Evolutionary conservation across 1,284 basidiomycete genomes (phyloP), one percentile per base, ranked within the genome.

Genomic region (Rhodotorula sp.): DNA sequence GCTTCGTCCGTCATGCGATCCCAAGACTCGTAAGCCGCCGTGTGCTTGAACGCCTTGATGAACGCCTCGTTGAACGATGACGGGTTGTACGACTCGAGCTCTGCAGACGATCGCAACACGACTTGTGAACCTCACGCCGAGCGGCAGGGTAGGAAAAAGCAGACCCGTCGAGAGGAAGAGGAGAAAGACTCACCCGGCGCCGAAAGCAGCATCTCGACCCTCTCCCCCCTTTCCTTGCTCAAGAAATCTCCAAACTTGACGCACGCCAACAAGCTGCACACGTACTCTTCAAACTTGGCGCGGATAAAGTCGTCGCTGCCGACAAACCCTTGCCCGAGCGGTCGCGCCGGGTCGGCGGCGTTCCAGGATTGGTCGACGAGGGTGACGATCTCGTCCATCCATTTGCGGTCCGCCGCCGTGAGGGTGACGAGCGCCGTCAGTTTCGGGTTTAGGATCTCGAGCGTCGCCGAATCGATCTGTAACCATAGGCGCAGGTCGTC

Each of bases 281-380:
- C 86, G 77, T 94, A 94, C 78, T 93, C 91, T 77, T 84, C 83
- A 67, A 84, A 83, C 62, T 95, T 93, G 53, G 86, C 85, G 66
- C 94, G 84, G 49, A 97, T 81, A 79, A 95, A 95, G 80, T 97
- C 95, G 78, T 96, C 93, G 74, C 91, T 93, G 18, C 94, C 94
- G 80, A 89, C 89, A 82, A 95, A 96, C 86, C 87, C 87, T 84
- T 92, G 87, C 46, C 83, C 85, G 37, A 82, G 76, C 0, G 85
- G 83, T 67, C 83, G 83, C 10, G 82, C 82, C 2, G 88, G 85
- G 74, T 89, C 87, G 44, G 74, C 83, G 5, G 87, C 85, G 67
- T 86, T 85, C 88, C 89, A 95, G 4, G 86, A 85, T 67, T 90
- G 88, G 74, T 93, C 91, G 18, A 95, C 91, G 61, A 91, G 90